Base-by-base conservation (phyloP, 164 flowering plant species). In the Buxus sempervirens region DNA sequence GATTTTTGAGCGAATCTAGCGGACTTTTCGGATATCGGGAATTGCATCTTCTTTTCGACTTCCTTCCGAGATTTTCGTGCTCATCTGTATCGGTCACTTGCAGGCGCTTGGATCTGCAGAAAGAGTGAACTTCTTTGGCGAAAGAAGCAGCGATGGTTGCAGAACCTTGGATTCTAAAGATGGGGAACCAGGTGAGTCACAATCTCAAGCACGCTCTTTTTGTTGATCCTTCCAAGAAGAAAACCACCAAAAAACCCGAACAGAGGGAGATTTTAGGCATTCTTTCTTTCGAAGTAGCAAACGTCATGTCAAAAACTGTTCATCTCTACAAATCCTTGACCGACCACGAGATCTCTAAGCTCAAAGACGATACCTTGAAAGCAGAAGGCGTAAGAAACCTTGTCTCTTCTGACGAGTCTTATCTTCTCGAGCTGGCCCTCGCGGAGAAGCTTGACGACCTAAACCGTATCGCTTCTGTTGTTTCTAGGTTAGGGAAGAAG, bases 271-370 rank as follows among this genome's bases (percentile, higher is more conserved):
- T 62, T 25, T 78, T 96, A n/a, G 99, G 97, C 19, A 96, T 96
- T 38, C 81, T 96, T 28, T 91, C 99, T 0, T 96, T 96, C 63
- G 99, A 96, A 66, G 91, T 93, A 0, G 98, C 98, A 19, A 93
- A 86, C 64, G 84, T 88, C 5, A 87, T 93, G 93, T 96, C 97
- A 8, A 96, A 90, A 77, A 82, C 83, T 6, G 80, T 90, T 23
- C 81, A 88, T 66, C 81, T 96, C 57, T 84, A 96, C 72, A 88
- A 87, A 60, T 91, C 98, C 8, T 73, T 93, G 3, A 69, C 85
- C 8, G 90, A 85, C 57, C 67, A 66, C 7, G 96, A 91, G 70
- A 78, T 93, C 64, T 74, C 78, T 48, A 84, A 63, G 72, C 86
- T 96, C 16, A 83, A 78, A 68, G 70, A 66, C 57, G 90, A 85